Evolutionary conservation across 192 early-diverging fungal species (phyloP).

Genomic region (Umbelopsis vinacea): DNA sequence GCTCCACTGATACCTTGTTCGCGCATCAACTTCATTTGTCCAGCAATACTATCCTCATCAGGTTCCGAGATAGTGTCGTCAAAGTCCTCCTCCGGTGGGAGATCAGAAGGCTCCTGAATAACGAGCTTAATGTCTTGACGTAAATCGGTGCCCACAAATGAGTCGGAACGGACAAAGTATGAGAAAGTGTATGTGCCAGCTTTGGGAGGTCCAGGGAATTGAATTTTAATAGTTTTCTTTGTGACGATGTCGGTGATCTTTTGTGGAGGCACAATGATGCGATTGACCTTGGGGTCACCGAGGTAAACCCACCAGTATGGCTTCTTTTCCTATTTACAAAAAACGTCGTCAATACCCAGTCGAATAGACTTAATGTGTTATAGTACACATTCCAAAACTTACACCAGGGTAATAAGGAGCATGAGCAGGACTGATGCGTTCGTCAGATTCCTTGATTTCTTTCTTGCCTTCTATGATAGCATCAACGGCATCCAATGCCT

Average conservation of each 20-base stretch:
- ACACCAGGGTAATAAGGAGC: conserved; percentile 69
- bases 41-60: conserved; percentile 94
- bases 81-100: conserved; percentile 75
- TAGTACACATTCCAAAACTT: conserved; percentile 6
- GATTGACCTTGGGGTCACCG: conserved; percentile 82
- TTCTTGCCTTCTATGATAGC: conserved; percentile 38
- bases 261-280: conserved; percentile 76
- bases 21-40: conserved; percentile 91
- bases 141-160: conserved; percentile 84
- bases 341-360: background rate
- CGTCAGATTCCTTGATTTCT: conserved; percentile 34
- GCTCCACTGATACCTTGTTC: conserved; percentile 69
- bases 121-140: conserved; percentile 76
- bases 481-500: conserved; percentile 35
- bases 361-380: too few species aligned
- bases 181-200: conserved; percentile 83
- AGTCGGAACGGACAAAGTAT: conserved; percentile 87
- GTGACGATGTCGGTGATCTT: conserved; percentile 80
- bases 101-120: conserved; percentile 70
- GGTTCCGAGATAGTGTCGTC: conserved; percentile 97
- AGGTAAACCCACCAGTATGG: conserved; percentile 93
- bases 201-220: conserved; percentile 93
- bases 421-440: conserved; percentile 51
- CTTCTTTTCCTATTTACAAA: conserved; percentile 58
- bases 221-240: conserved; percentile 70